phyloP scores from a whole-genome alignment of 192 early-diverging fungal genomes.

The Chytriomyces hyalinus region DNA sequence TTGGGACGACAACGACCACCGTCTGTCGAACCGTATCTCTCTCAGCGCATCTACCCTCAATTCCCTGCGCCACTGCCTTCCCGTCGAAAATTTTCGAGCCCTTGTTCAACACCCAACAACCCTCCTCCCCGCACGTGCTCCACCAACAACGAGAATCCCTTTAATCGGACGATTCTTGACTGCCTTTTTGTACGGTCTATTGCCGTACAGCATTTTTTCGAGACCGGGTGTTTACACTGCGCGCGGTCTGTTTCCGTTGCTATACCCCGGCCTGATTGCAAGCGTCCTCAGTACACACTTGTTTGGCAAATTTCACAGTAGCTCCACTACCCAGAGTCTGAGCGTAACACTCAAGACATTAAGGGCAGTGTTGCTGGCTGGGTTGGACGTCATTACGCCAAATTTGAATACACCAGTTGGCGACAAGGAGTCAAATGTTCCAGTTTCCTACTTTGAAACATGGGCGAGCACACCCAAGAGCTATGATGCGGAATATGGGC shows the following conservation, averaged over 20 bases:
- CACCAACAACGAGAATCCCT: slow-evolving; percentile 5
- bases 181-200: slow-evolving; percentile 22
- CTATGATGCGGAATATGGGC: slow-evolving; percentile 35
- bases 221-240: slow-evolving; percentile 21
- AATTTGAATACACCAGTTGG: background rate
- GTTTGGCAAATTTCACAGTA: slow-evolving; percentile 21
- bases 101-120: slow-evolving; percentile 28
- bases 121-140: slow-evolving; percentile 1
- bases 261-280: slow-evolving; percentile 12
- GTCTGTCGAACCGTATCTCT: slow-evolving; percentile 21
- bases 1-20: slow-evolving; percentile 23
- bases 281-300: slow-evolving; percentile 14
- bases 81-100: slow-evolving; percentile 23
- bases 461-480: background rate
- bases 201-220: background rate
- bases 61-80: slow-evolving; percentile 29
- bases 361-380: slow-evolving; percentile 24
- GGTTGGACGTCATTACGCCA: slow-evolving; percentile 28
- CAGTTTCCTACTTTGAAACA: background rate
- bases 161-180: slow-evolving; percentile 26
- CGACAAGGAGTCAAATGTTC: background rate
- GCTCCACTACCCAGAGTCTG: slow-evolving; percentile 14
- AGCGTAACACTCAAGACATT: slow-evolving; percentile 24
- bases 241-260: slow-evolving; percentile 7
- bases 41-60: slow-evolving; percentile 17